Base-by-base conservation (phyloP, 164 flowering plant species). In the Tetrastigma voinierianum region DNA sequence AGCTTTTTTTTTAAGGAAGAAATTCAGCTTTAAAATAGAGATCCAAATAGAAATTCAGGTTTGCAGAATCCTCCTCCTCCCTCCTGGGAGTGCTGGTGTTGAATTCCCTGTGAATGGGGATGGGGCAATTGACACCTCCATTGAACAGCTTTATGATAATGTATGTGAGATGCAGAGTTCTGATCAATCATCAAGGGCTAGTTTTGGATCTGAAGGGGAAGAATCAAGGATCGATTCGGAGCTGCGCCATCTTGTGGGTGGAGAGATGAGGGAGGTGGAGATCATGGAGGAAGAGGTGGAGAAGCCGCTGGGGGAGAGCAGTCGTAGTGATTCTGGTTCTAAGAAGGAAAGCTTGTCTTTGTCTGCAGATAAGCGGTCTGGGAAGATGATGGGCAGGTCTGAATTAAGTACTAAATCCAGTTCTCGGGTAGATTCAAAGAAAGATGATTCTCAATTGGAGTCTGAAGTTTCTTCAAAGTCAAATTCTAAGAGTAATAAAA, bases 161-260 rank as follows among this genome's bases (percentile, higher is more conserved):
- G 89, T 89, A 5, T 89, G 86, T 69, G 95, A 89, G 25, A 87
- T 91, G 97, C 91, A 87, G 74, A 91, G 97, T 69, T 89, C 95
- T 40, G 93, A 89, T 78, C 84, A 75, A 55, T 89, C 95, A 9
- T 87, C 93, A 1, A 83, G 95, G 78, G 76, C 61, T 15, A 91
- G 97, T 65, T 88, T 79, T 82, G 84, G 80, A 57, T 91, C 95
- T 1, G 81, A 86, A 70, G 95, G 90, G 45, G 90, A 83, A 16
- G 95, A 89, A 72, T 91, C 97, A 23, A 83, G 90, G 80, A 84
- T 91, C 71, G 97, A 91, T 79, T 89, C 89, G 0, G 97, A 91
- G 78, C 75, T 89, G 72, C 81, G 86, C 18, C 93, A 91, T 76
- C 91, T 91, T 66, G 95, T 85, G 16, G 94, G 91, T 52, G 97